Conservation (phyloP, 441 rosid species). For the Hypseocharis bilobata region DNA sequence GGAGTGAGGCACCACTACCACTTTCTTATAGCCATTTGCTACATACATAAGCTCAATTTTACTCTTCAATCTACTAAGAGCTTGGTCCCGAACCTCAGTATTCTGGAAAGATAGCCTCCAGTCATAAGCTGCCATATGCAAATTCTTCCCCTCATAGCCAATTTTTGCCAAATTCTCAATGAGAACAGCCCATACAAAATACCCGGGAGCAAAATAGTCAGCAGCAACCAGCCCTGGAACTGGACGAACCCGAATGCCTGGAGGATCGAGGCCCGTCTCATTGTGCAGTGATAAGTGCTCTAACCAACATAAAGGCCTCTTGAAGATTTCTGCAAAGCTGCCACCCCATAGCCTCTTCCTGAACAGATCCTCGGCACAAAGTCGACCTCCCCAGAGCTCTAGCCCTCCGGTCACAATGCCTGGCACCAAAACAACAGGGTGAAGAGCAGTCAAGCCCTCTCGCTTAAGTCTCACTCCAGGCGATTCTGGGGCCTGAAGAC, state of each 20-base stretch:
- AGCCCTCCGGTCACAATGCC: slow-evolving; percentile 93
- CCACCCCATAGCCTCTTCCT: slow-evolving; percentile 95
- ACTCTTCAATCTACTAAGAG: slow-evolving; percentile 78
- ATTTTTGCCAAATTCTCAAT: slow-evolving; percentile 85
- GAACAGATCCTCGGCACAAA: slow-evolving; percentile 77
- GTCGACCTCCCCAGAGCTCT: slow-evolving; percentile 90
- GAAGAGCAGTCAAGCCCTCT: slow-evolving; percentile 37
- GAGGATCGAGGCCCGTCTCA: slow-evolving; percentile 88
- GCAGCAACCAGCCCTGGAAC: slow-evolving; percentile 95
- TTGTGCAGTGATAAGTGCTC: slow-evolving; percentile 93
- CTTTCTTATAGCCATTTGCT: slow-evolving; percentile 69
- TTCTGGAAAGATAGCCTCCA: slow-evolving; percentile 94
- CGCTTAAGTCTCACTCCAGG: slow-evolving; percentile 69
- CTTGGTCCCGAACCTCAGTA: slow-evolving; percentile 89
- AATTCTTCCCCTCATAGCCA: slow-evolving; percentile 89
- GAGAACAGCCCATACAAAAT: slow-evolving; percentile 96
- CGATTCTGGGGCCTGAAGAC: slow-evolving; percentile 80
- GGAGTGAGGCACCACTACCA: slow-evolving; percentile 87
- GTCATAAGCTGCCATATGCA: slow-evolving; percentile 95
- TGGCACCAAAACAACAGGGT: slow-evolving; percentile 78
- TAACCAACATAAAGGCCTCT: slow-evolving; percentile 95
- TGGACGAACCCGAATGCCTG: slow-evolving; percentile 68
- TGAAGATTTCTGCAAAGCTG: slow-evolving; percentile 77
- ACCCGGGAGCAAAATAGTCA: slow-evolving; percentile 91
- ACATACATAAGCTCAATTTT: slow-evolving; percentile 73